Evolutionary conservation across 495 filamentous ascomycete species (phyloP).

Genomic region (Aspergillus sparsus): DNA sequence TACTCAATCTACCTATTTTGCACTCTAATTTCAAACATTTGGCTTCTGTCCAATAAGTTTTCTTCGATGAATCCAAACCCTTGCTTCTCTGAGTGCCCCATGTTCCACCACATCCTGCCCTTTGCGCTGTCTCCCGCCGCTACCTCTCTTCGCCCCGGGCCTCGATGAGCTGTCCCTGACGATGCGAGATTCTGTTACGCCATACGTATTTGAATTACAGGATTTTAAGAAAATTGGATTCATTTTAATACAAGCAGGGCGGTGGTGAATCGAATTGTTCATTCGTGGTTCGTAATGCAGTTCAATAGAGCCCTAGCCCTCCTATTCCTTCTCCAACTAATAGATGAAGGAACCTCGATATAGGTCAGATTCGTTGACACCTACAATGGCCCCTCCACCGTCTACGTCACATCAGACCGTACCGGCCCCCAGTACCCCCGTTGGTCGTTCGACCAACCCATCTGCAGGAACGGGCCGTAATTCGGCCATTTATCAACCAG

Average conservation of each 20-base stretch:
- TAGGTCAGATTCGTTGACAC: conserved; percentile 2
- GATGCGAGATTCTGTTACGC: conserved; percentile 17
- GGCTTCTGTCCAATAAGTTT: neutral
- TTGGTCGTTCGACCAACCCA: conserved; percentile 14
- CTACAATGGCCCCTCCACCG: conserved; percentile 23
- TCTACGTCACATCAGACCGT: conserved; percentile 18
- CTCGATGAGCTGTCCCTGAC: conserved; percentile 26
- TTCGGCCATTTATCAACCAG: conserved; percentile 7
- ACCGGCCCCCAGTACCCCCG: conserved; percentile 10
- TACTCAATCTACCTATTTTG: neutral
- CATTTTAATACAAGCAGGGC: too few relatives aligned
- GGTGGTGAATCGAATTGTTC: too few relatives aligned
- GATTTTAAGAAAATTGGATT: too few relatives aligned
- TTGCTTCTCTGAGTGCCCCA: conserved; percentile 13
- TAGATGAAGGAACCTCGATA: too few relatives aligned
- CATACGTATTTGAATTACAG: neutral
- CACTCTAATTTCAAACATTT: neutral
- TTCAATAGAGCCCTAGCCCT: too few relatives aligned
- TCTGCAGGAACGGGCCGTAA: conserved; percentile 12
- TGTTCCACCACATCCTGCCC: conserved; percentile 25
- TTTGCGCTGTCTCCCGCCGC: conserved; percentile 14
- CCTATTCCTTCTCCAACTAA: too few relatives aligned
- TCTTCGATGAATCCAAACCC: conserved; percentile 17
- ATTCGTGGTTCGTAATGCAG: too few relatives aligned
- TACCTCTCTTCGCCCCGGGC: conserved; percentile 12